Base-by-base conservation (phyloP, 352 stramenopile species). In the Aphanomyces stellatus region DNA sequence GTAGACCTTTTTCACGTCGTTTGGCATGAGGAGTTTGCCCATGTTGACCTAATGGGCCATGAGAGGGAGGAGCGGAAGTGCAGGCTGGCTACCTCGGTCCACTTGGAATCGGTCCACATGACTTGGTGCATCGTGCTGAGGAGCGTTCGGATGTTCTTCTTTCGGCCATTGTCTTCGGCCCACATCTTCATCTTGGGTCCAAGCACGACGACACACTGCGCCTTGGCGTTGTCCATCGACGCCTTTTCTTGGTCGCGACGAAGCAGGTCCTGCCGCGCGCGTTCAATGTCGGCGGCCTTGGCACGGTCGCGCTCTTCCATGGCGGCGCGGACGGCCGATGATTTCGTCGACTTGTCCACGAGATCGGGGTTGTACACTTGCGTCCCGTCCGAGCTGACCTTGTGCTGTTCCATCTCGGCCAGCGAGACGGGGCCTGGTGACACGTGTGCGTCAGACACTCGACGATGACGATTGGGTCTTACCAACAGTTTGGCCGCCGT, bases 71-170 rank as follows among this genome's bases (percentile, higher is more conserved):
- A n/a, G n/a, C n/a, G n/a, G n/a, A n/a, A n/a, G n/a, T n/a, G n/a
- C n/a, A n/a, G 37, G 33, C 25, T 2, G 15, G 13, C 8, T 37
- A 57, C 49, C 62, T 93, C 85, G 17, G 72, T 75, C 90, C 90
- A 97, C 57, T 90, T 89, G 65, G 77, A 88, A 66, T 82, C 86
- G 25, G 93, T 80, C 90, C 90, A 97, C 78, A 97, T 91, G 28
- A 97, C 86, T 31, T 80, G 77, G 69, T 97, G 88, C 88, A 97
- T 95, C 48, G 88, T 97, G 35, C 81, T 93, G 27, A 97, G 74
- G 55, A 97, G 73, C 57, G 87, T 96, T 55, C 90, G 85, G 62
- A 97, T 92, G 66, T 96, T 96, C 74, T 95, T 95, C 37, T 89
- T 78, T 24, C 82, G 83, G n/a, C 85, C 85, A 59, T 92, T 92